Evolutionary conservation across 352 stramenopile genomes (phyloP).

Genomic region (Phytopythium montanum): DNA sequence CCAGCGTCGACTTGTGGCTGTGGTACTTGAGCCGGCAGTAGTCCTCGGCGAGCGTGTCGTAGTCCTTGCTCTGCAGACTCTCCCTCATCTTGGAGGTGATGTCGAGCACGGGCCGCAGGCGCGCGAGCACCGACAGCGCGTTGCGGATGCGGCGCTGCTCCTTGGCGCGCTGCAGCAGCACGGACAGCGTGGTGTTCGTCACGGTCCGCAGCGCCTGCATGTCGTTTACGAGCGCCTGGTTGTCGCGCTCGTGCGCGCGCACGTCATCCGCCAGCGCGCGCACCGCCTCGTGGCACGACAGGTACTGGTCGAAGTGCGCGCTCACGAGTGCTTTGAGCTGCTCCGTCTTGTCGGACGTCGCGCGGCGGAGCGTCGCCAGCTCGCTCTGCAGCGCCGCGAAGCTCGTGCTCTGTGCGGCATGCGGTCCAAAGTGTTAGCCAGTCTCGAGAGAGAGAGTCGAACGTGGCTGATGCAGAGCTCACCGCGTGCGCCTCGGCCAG

Average conservation of each 20-base stretch:
- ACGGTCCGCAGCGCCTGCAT: slow-evolving; percentile 58
- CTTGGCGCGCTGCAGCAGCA: slow-evolving; percentile 74
- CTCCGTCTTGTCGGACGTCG: slow-evolving; percentile 79
- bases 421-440: too few relatives aligned
- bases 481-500: slow-evolving; percentile 66
- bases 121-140: slow-evolving; percentile 60
- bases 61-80: slow-evolving; percentile 59
- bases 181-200: slow-evolving; percentile 60
- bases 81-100: slow-evolving; percentile 75
- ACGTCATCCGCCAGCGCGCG: slow-evolving; percentile 59
- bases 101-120: slow-evolving; percentile 67
- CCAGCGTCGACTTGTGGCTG: slow-evolving; percentile 58
- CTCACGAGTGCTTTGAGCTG: slow-evolving; percentile 81
- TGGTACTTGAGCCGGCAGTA: slow-evolving; percentile 69
- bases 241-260: slow-evolving; percentile 56
- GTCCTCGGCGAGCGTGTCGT: slow-evolving; percentile 68
- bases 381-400: slow-evolving; percentile 56
- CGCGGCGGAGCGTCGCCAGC: slow-evolving; percentile 65
- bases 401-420: slow-evolving; percentile 39
- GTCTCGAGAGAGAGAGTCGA: not conserved
- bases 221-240: slow-evolving; percentile 38
- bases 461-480: slow-evolving; percentile 4
- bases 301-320: slow-evolving; percentile 80
- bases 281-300: slow-evolving; percentile 80
- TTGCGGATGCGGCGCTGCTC: slow-evolving; percentile 77